Evolutionary conservation across 1,284 basidiomycete genomes (phyloP).

Genomic region (Puccinia hordei): DNA sequence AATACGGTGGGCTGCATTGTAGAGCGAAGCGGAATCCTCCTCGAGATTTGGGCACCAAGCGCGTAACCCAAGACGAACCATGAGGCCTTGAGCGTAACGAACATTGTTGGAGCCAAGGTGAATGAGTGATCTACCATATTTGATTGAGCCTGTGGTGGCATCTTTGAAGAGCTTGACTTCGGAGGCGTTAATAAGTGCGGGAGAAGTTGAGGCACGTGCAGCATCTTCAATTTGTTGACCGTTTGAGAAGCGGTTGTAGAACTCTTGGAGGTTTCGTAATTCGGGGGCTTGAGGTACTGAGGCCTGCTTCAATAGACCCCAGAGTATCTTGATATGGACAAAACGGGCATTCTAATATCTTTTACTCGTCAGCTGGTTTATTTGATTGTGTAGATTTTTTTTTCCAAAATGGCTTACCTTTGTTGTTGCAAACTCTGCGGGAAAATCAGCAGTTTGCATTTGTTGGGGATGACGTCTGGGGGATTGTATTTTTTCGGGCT

Average conservation of each 20-base stretch:
- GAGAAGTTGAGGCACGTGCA: not conserved
- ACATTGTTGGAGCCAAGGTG: not conserved
- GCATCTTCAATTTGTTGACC: not conserved
- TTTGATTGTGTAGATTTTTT: too few relatives aligned
- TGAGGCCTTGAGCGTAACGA: too few relatives aligned
- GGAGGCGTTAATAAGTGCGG: not conserved
- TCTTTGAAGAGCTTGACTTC: not conserved
- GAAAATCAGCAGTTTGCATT: not conserved
- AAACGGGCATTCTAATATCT: not conserved
- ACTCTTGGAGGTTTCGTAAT: not conserved
- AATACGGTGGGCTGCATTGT: too few relatives aligned
- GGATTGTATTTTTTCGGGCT: not conserved
- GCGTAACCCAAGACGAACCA: slow-evolving; percentile 20
- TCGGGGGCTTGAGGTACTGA: slow-evolving; percentile 3
- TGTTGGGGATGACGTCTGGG: too few relatives aligned
- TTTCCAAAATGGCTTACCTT: not conserved
- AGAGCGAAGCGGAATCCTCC: not conserved
- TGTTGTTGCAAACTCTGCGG: not conserved
- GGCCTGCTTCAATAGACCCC: slow-evolving; percentile 15
- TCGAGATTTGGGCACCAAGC: slow-evolving; percentile 31
- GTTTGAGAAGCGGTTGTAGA: not conserved
- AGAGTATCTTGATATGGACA: slow-evolving; percentile 19
- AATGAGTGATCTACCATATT: not conserved
- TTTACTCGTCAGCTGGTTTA: too few relatives aligned
- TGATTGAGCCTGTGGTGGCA: not conserved